Percentiles rank a stretch among this genome's conserved stretches.
phyloP scores from a whole-genome alignment of 164 flowering plant species.

The Stephania japonica region DNA sequence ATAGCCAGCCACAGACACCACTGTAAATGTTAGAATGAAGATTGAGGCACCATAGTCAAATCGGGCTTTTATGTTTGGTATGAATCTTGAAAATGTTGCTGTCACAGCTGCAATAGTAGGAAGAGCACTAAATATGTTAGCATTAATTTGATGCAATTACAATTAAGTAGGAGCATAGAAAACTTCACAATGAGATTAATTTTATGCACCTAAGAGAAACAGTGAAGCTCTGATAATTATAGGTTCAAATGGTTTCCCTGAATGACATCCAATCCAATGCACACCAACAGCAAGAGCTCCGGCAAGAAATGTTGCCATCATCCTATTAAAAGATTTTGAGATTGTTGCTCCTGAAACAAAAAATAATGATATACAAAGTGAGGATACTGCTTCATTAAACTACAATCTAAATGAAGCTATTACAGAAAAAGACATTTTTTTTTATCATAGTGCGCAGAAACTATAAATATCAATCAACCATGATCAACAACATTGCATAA shows the following conservation, averaged over 20 bases:
- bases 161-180: neutral
- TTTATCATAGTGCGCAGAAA: neutral
- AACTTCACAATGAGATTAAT: neutral
- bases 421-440: no score
- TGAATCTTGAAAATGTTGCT: conserved; percentile 63
- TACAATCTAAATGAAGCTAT: no score
- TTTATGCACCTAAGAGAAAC: conserved; percentile 49
- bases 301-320: conserved; percentile 49
- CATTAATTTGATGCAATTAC: neutral
- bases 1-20: conserved; percentile 63
- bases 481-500: neutral
- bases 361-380: neutral
- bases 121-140: neutral
- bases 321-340: conserved; percentile 51
- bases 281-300: conserved; percentile 56
- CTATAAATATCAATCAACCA: neutral
- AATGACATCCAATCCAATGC: conserved; percentile 46
- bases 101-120: conserved; percentile 45
- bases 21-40: conserved; percentile 76
- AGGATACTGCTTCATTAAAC: no score
- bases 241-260: conserved; percentile 54
- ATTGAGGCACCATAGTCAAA: conserved; percentile 70
- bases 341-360: conserved; percentile 55
- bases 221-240: conserved; percentile 42
- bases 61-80: conserved; percentile 52